Evolutionary conservation across 78 protist species (phyloP), one percentile per base, ranked within the genome.

Genomic region (Dictyostelium capitatum): DNA sequence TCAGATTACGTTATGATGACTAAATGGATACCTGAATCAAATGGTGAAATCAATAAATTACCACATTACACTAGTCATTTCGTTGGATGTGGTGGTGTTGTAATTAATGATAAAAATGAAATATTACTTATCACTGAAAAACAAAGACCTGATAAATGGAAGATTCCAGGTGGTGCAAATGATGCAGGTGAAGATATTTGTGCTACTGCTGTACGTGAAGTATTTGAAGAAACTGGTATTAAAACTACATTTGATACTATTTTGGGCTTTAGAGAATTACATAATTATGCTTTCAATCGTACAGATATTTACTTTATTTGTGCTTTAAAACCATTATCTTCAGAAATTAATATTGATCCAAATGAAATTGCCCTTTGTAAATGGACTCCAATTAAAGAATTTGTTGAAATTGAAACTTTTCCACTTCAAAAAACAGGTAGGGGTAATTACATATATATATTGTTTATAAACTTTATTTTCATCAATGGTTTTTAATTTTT

Each of bases 201-300:
- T 28, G 41, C 9, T 2, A 84, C 97, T 48, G 96, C 97, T 9
- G 73, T 91, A 30, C 90, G 97, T 73, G 97, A 95, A 53, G 97
- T 95, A 4, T 90, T 54, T 1, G 97, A 95, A 53, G 97, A 95
- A n/a, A 95, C 97, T 12, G 97, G 97, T 77, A 69, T 95, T 2
- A 20, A 28, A 6, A 69, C 96, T 6, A 93, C 82, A 17, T 95
- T 95, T 72, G 91, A 74, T 0, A 28, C 59, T 11, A 64, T 95
- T 0, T 30, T 95, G 0, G 85, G 94, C 12, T 75, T 95, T 80
- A 51, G 97, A 11, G 95, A 95, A 53, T 28, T 80, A 10, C 94
- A 95, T 64, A 94, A 90, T 65, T 89, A 80, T 47, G 79, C 85
- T 0, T 89, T 91, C 54, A 47, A 87, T 37, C 46, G 93, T 28